A percentile compares a stretch with the other conserved stretches of the same genome.
Evolutionary conservation across 352 stramenopile species (phyloP).

Genomic region (Phytophthora melonis): DNA sequence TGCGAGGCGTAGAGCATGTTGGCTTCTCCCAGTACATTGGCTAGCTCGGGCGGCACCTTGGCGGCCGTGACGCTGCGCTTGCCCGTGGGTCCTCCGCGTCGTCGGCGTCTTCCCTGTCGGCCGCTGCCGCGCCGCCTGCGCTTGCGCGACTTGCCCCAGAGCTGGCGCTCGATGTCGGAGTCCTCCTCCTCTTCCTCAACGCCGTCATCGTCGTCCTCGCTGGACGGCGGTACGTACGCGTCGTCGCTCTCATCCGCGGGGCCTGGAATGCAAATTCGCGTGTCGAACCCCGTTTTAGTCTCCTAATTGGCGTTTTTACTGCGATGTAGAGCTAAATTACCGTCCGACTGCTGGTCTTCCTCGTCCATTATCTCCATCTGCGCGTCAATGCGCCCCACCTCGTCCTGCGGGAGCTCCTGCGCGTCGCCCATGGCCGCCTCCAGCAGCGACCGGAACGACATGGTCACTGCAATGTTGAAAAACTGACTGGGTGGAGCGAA

Average conservation of each 20-base stretch:
- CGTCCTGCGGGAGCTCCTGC: slow-evolving; percentile 55
- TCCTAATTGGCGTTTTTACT: background rate
- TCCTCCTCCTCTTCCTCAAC: slow-evolving; percentile 74
- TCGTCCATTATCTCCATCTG: slow-evolving; percentile 41
- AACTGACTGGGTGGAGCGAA: background rate
- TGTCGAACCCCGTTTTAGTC: background rate
- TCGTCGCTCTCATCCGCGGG: slow-evolving; percentile 57
- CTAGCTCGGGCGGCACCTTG: slow-evolving; percentile 83
- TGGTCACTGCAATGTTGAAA: slow-evolving; percentile 15
- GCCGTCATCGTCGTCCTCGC: slow-evolving; percentile 66
- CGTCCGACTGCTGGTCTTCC: slow-evolving; percentile 27
- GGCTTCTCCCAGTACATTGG: slow-evolving; percentile 80
- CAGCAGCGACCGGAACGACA: slow-evolving; percentile 88
- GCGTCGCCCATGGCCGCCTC: slow-evolving; percentile 82
- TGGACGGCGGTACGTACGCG: slow-evolving; percentile 67
- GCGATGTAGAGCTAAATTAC: background rate
- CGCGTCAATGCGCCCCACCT: slow-evolving; percentile 31
- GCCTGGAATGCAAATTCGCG: background rate
- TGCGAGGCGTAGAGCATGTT: slow-evolving; percentile 91
- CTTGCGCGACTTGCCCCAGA: slow-evolving; percentile 83
- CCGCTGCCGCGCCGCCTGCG: slow-evolving; percentile 45
- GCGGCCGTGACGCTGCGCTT: slow-evolving; percentile 73
- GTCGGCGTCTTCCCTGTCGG: slow-evolving; percentile 34
- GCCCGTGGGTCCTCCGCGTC: slow-evolving; percentile 44
- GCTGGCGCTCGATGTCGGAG: slow-evolving; percentile 85